Evolutionary conservation across 176 grass and related monocot species (phyloP), one percentile per base, ranked within the genome.

Genomic region (Calamus simplicifolius): DNA sequence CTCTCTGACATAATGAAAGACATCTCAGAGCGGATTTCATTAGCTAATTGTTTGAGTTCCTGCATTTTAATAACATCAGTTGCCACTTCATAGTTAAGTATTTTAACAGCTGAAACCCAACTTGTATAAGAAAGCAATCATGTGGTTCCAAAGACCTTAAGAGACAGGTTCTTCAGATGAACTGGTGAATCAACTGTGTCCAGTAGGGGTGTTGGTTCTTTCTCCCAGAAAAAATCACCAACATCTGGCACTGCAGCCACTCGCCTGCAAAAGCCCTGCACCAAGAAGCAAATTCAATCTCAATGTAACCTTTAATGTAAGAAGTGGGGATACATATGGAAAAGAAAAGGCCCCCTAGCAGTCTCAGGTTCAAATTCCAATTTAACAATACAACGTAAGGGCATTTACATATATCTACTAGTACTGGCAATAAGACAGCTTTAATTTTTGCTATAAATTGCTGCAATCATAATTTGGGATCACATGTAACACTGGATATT

Each of bases 151-250:
- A 69, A 56, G 61, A 90, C 87, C 78, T 85, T 85, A 67, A 59
- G 73, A 72, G 82, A 90, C 58, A 90, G 71, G 76, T 85, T 85
- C 61, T 90, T 90, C 67, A 90, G 82, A 68, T 85, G 74, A 56
- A 78, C 68, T 4, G 82, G 87, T 58, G 77, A 73, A 66, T 90
- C 73, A 49, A 90, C 78, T 18, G 65, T 85, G 67, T 90, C 87
- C 15, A 90, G 63, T 31, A 90, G 71, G 3, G 87, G 87, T 51
- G 87, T 85, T 4, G 87, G 81, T 38, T 74, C 81, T 68, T 90
- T 90, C 67, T 85, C 87, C 87, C 87, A 90, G 59, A 85, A 85
- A 51, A 81, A 85, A 72, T 85, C 82, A 73, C 69, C 77, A 2
- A 81, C 25, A 67, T 81, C 78, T 18, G 78, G 87, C 52, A 85